Evolutionary conservation across 2,329 filamentous ascomycete genomes (phyloP), one percentile per base, ranked within the genome.

Genomic region (Cladosporium halotolerans): DNA sequence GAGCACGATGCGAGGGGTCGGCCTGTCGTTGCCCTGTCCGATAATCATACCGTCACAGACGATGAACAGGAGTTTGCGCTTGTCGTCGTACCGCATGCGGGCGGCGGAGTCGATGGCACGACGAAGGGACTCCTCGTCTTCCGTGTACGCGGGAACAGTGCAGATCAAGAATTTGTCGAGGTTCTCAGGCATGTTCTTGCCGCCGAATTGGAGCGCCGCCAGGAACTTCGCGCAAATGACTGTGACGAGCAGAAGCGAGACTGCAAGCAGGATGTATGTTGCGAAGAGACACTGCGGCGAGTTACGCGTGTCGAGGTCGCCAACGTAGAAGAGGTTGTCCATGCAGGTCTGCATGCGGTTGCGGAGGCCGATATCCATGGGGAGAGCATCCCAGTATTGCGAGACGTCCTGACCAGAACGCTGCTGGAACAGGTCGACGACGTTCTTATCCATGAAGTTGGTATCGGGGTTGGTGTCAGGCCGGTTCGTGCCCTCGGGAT

Each of bases 11-110:
- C 91, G 84, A 41, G 93, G 93, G 0, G 93, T 99, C 6, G 93
- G 89, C 57, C 90, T 83, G 69, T 99, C 93, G 72, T 99, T 99
- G 66, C 93, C 93, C 74, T 96, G 91, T 65, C 93, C 93, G 60
- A 99, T 95, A 76, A 99, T 99, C 92, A 99, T 97, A 73, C 93
- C 93, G 66, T 99, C 93, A 66, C 93, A 99, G 59, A 99, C 79
- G 57, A 99, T 79, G 60, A 96, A 83, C 23, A 99, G 77, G 10
- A 99, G 79, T 76, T 99, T 99, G 66, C 91, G 88, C 76, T 99
- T 99, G 69, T 99, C 92, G 65, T 99, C 93, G 67, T 99, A 99
- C 61, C 84, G 85, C 90, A 96, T 96, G 57, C 90, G 82, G 28
- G 93, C 91, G 55, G 89, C 88, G 0, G 93, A 99, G 70, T 99